A percentile compares a stretch with the other conserved stretches of the same genome.
Evolutionary conservation across 805 yeast genomes (phyloP).

Genomic region (Tetrapisispora namnaoensis): DNA sequence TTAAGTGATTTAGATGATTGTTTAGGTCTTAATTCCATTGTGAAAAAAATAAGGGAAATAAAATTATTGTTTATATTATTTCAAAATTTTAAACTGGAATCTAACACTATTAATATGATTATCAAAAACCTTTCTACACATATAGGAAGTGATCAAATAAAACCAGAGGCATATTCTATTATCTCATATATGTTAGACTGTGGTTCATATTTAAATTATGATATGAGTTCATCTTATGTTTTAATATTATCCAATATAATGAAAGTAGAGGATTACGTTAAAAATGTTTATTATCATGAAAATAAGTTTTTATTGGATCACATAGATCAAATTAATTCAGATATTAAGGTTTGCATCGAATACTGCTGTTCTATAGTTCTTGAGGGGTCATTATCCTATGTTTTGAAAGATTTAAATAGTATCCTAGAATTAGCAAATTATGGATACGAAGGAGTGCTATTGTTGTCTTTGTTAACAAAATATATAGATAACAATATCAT

Average conservation of each 20-base stretch:
- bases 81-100: not conserved
- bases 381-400: too few species aligned
- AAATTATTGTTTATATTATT: slow-evolving; percentile 11
- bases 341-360: not conserved
- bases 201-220: not conserved
- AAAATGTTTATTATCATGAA: too few species aligned
- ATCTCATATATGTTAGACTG: not conserved
- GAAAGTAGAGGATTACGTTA: not conserved
- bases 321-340: not conserved
- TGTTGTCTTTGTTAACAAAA: slow-evolving; percentile 14
- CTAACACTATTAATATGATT: not conserved
- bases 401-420: slow-evolving; percentile 3
- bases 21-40: slow-evolving; percentile 3
- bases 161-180: not conserved
- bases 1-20: slow-evolving; percentile 13
- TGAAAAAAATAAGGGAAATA: slow-evolving; percentile 13
- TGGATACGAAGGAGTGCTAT: slow-evolving; percentile 4
- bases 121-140: slow-evolving; percentile 6
- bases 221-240: not conserved
- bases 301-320: not conserved
- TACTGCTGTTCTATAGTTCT: not conserved
- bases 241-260: not conserved
- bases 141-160: slow-evolving; percentile 1
- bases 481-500: slow-evolving; percentile 6
- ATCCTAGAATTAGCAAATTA: slow-evolving; percentile 5